Evolutionary conservation across 306 rosid species (phyloP), one percentile per base, ranked within the genome.

Genomic region (Quercus robur): DNA sequence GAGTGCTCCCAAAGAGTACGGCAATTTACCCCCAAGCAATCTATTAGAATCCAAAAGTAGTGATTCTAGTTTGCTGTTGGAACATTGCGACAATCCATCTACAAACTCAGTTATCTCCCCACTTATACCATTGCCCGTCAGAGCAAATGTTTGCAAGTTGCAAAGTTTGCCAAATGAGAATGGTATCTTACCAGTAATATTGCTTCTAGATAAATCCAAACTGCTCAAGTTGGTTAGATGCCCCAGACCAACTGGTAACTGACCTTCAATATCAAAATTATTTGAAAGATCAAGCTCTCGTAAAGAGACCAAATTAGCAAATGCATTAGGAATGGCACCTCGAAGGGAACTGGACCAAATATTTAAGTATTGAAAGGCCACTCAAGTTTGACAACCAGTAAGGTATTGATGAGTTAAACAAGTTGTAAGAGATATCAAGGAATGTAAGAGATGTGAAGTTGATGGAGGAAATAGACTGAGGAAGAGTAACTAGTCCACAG

Each of bases 51-150:
- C 44, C 44, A 38, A 6, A 38, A 38, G 0, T 38, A 6, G 44
- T 2, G 0, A 6, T 38, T 38, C 44, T 38, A 38, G 44, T 38
- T 38, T 38, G 10, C 44, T 1, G 10, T 38, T 38, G 44, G 2
- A 38, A 38, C 44, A 38, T 38, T 38, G 44, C 44, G 44, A 38
- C 2, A 38, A 38, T 38, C 44, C 44, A 38, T 38, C 44, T 6
- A 38, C 10, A 38, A 38, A 38, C 44, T 38, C 44, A 6, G 44
- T 38, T 6, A 38, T 38, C 44, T 8, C 63, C 21, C 63, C 63
- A 10, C 28, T n/a, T 20, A 20, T 57, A 8, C 0, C 0, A 4
- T 2, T 57, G 15, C 0, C 0, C 5, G 0, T 0, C 1, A 57
- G 15, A 57, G 0, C 5, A 57, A 57, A 8, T n/a, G 28, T 57